Evolutionary conservation across 2,329 filamentous ascomycete species (phyloP).

Genomic region (Dendrostoma leiphaemia): DNA sequence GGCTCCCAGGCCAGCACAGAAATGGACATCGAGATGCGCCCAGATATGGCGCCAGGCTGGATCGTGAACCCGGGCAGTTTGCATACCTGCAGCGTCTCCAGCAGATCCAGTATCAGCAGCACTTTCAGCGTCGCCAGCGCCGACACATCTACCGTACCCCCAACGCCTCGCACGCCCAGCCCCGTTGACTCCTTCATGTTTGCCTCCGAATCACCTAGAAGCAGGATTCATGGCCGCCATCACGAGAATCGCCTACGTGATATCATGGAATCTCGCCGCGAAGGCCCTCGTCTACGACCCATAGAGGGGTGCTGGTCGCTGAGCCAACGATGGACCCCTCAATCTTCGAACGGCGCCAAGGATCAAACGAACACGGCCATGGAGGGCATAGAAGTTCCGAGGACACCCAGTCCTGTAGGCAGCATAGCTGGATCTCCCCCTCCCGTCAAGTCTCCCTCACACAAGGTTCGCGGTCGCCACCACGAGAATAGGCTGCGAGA

Average conservation of each 20-base stretch:
- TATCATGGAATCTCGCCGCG: not conserved
- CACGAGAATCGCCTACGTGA: not conserved
- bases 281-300: not conserved
- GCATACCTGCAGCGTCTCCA: too few relatives aligned
- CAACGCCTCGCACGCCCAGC: too few relatives aligned
- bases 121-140: too few relatives aligned
- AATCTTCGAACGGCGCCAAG: not conserved
- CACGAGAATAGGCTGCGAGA: not conserved
- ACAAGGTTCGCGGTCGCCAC: not conserved
- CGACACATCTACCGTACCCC: too few relatives aligned
- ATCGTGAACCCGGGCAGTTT: too few relatives aligned
- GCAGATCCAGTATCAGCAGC: not conserved
- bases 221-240: not conserved
- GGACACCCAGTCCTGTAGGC: too few relatives aligned
- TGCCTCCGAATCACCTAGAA: too few relatives aligned
- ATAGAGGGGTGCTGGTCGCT: not conserved
- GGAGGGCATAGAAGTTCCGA: too few relatives aligned
- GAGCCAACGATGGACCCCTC: not conserved
- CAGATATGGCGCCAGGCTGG: not conserved
- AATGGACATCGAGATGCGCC: not conserved
- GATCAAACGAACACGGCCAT: too few relatives aligned
- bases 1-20: not conserved
- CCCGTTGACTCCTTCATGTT: too few relatives aligned
- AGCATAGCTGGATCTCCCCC: too few relatives aligned
- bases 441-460: not conserved